phyloP scores from a whole-genome alignment of 306 rosid species.

The Trichosanthes cucumerina region DNA sequence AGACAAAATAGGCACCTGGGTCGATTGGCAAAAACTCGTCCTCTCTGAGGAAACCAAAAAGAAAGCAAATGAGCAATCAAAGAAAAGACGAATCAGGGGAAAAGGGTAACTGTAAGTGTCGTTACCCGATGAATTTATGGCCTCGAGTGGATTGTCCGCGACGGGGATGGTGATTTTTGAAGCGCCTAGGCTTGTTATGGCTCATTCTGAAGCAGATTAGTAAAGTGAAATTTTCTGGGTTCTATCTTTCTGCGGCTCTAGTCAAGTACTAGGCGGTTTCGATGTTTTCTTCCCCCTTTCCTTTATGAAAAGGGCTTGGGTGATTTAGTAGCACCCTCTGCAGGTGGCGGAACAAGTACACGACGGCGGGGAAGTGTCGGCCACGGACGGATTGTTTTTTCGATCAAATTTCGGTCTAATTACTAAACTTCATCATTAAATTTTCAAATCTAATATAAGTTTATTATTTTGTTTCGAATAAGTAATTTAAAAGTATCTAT shows the following conservation, averaged over 20 bases:
- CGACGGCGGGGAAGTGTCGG: background rate
- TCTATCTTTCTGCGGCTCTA: background rate
- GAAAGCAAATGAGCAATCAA: conserved; percentile 2
- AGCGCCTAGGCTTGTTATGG: conserved; percentile 38
- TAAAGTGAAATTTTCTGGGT: background rate
- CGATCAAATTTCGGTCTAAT: too few species aligned
- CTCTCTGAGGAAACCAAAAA: conserved; percentile 27
- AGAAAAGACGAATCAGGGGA: background rate
- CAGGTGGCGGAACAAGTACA: background rate
- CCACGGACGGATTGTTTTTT: background rate
- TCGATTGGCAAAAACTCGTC: conserved; percentile 36
- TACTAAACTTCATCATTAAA: too few species aligned
- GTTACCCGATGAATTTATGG: conserved; percentile 31
- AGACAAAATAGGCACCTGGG: conserved; percentile 31
- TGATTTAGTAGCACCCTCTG: background rate
- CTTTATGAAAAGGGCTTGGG: background rate
- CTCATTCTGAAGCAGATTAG: conserved; percentile 28
- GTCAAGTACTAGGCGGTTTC: background rate
- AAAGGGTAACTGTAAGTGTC: background rate
- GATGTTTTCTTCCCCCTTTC: background rate
- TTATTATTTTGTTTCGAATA: too few species aligned
- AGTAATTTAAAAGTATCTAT: too few species aligned
- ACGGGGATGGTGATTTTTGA: conserved; percentile 37
- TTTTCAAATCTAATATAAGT: too few species aligned
- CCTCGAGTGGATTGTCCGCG: conserved; percentile 47